Base-by-base conservation (phyloP, 805 yeast species). In the Nakazawaea sp. region DNA sequence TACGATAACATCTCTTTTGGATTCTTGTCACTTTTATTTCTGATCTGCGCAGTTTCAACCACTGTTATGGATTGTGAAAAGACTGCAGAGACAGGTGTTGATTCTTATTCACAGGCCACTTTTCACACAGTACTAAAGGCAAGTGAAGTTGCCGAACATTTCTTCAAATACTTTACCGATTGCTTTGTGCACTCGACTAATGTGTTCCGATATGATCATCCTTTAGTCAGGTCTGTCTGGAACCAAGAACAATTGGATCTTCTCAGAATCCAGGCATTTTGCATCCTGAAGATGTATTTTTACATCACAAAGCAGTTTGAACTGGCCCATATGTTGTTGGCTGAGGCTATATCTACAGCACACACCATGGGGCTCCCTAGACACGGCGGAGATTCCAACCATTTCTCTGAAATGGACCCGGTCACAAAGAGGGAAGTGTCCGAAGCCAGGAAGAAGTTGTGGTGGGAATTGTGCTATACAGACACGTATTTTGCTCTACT, bases 401-500 rank as follows among this genome's bases (percentile, higher is more conserved):
- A 18, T 5, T n/a, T 10, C 12, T 11, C n/a, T 10, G n/a, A 24
- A 23, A n/a, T n/a, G 4, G 39, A 35, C 19, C 38, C 38, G 4
- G 25, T 25, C 15, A 16, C 21, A 6, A 18, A 27, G 8, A 28
- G 18, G 17, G 38, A 28, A 8, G 23, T 35, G 5, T 28, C 21
- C 11, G 33, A 35, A 35, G 38, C 28, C 13, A n/a, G 33, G 8
- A 16, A 26, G 15, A 30, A 30, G 25, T 10, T 35, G 11, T 35
- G 39, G 39, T 35, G 39, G 39, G 39, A 35, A 16, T 23, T 35
- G 11, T 35, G 39, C 30, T 24, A 17, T 23, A 30, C 25, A 12
- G 39, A 35, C 15, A 35, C 39, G 6, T 35, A 35, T 30, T 19
- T 30, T 7, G 30, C 19, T 4, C 23, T 30, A 10, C 29, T 35